phyloP scores from a whole-genome alignment of 2,329 filamentous ascomycete genomes.

The Cylindrodendrum hubeiense region DNA sequence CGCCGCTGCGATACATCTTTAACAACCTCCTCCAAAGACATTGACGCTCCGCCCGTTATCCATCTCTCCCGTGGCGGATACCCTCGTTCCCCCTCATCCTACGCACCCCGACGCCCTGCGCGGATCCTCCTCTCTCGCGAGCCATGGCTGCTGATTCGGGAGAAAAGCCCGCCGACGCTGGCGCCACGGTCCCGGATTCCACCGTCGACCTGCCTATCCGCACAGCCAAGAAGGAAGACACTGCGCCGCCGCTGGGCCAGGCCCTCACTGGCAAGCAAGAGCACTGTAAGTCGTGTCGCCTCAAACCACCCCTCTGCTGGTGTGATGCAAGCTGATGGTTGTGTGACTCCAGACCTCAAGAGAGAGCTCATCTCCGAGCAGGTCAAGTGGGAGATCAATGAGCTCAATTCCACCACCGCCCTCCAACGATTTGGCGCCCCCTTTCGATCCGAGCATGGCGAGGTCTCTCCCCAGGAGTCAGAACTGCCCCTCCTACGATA shows the following conservation, averaged over 20 bases:
- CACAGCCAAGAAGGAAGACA: constrained; percentile 42
- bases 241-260: constrained; percentile 57
- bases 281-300: constrained; percentile 76
- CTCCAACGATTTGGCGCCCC: constrained; percentile 95
- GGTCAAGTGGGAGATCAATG: constrained; percentile 88
- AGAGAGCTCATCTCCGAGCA: constrained; percentile 93
- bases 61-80: background rate
- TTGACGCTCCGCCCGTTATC: constrained; percentile 16
- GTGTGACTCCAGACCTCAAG: constrained; percentile 77
- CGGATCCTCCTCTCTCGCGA: constrained; percentile 24
- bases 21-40: constrained; percentile 26
- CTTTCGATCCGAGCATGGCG: constrained; percentile 91
- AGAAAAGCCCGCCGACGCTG: constrained; percentile 41
- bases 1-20: constrained; percentile 20
- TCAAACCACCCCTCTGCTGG: background rate
- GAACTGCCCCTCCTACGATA: constrained; percentile 94
- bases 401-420: constrained; percentile 94
- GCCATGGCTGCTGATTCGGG: constrained; percentile 46
- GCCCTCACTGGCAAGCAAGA: constrained; percentile 94
- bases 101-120: constrained; percentile 12
- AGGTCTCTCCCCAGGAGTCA: constrained; percentile 92
- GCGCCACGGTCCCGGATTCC: constrained; percentile 28
- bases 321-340: constrained; percentile 28
- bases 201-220: constrained; percentile 47
- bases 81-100: constrained; percentile 1